Conservation (phyloP, 192 early-diverging fungal genomes). For the Diversispora eburnea region DNA sequence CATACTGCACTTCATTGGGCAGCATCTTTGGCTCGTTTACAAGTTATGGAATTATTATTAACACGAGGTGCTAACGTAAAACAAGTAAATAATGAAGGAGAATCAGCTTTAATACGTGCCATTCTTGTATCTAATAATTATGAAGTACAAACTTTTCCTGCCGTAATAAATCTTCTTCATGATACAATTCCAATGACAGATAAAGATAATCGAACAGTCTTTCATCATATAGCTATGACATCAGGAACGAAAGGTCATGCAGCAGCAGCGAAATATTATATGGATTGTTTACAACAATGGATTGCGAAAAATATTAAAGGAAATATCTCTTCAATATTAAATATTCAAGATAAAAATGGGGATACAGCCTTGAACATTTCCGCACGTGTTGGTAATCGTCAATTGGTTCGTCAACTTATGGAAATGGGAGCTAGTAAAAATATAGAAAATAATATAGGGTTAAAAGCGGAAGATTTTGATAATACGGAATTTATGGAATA, state of each 20-base stretch:
- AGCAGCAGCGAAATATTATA: slow-evolving; percentile 79
- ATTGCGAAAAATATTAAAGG: slow-evolving; percentile 47
- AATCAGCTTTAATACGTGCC: slow-evolving; percentile 84
- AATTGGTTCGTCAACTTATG: slow-evolving; percentile 63
- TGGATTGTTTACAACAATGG: slow-evolving; percentile 76
- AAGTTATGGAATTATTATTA: slow-evolving; percentile 73
- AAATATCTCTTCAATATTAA: slow-evolving; percentile 46
- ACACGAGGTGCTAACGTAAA: slow-evolving; percentile 69
- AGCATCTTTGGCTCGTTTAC: slow-evolving; percentile 75
- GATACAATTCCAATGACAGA: slow-evolving; percentile 71
- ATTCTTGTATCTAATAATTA: slow-evolving; percentile 84
- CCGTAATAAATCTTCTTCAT: slow-evolving; percentile 68
- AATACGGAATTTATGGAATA: slow-evolving; percentile 8
- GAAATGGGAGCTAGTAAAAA: slow-evolving; percentile 75
- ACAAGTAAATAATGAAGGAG: slow-evolving; percentile 73
- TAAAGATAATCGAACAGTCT: slow-evolving; percentile 68
- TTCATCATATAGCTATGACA: slow-evolving; percentile 86
- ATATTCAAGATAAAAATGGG: slow-evolving; percentile 66
- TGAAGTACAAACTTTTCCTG: slow-evolving; percentile 75
- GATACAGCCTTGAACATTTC: slow-evolving; percentile 91
- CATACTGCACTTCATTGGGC: slow-evolving; percentile 97
- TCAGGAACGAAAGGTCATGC: slow-evolving; percentile 64
- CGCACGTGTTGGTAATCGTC: slow-evolving; percentile 67
- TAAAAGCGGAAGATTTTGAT: slow-evolving; percentile 70
- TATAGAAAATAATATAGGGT: slow-evolving; percentile 71